Evolutionary conservation across 2,329 filamentous ascomycete species (phyloP).

Genomic region (Elsinoe batatas): DNA sequence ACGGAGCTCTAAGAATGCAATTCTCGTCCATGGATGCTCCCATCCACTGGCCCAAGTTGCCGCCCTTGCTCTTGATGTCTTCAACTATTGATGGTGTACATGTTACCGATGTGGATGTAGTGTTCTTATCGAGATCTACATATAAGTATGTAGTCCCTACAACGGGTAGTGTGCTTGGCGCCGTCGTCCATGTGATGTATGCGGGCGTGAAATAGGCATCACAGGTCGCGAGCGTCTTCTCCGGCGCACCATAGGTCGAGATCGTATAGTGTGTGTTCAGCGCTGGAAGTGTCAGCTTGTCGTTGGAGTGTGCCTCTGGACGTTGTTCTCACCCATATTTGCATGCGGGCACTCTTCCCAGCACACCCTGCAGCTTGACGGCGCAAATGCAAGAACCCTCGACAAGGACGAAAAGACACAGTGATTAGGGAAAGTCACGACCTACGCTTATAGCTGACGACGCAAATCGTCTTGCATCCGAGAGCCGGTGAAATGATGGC

Average conservation of each 20-base stretch:
- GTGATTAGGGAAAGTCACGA: neutral
- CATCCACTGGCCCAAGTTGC: neutral
- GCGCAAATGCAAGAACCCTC: too few relatives aligned
- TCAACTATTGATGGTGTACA: slow-evolving; percentile 4
- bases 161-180: neutral
- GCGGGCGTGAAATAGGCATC: neutral
- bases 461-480: neutral
- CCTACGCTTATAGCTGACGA: neutral
- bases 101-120: neutral
- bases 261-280: neutral
- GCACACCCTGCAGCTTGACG: too few relatives aligned
- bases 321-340: neutral
- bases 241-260: neutral
- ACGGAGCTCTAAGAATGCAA: neutral
- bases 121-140: neutral
- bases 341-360: too few relatives aligned
- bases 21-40: neutral
- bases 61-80: neutral
- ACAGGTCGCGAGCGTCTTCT: neutral
- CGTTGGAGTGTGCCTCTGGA: neutral
- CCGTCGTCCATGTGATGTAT: neutral
- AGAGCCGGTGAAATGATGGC: neutral
- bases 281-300: neutral
- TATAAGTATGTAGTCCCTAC: neutral
- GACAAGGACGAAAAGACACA: neutral